Conservation (phyloP, 352 stramenopile genomes). For the Albugo laibachii region DNA sequence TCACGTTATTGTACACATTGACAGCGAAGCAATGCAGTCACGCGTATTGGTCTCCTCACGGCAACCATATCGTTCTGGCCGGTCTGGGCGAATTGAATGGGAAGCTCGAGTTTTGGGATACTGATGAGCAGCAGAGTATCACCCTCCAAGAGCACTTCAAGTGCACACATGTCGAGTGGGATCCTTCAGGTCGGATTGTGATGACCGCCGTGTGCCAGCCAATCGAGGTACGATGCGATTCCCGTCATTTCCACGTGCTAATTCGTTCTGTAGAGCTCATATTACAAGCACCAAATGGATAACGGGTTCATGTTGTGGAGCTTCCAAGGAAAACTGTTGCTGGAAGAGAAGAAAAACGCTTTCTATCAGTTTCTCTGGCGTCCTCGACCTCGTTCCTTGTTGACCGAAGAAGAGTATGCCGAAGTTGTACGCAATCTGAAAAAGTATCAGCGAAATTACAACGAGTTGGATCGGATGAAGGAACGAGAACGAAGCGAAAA, state of each 20-base stretch:
- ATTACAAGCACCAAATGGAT: conserved; percentile 97
- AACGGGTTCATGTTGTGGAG: conserved; percentile 97
- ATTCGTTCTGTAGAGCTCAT: conserved; percentile 31
- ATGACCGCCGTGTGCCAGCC: conserved; percentile 91
- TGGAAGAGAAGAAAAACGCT: conserved; percentile 90
- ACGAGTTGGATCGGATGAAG: conserved; percentile 71
- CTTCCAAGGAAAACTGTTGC: conserved; percentile 93
- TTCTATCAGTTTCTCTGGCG: conserved; percentile 91
- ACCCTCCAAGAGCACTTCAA: conserved; percentile 96
- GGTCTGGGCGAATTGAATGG: conserved; percentile 90
- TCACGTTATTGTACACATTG: conserved; percentile 90
- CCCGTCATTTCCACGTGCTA: neutral
- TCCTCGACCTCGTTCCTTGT: conserved; percentile 84
- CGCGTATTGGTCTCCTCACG: conserved; percentile 92
- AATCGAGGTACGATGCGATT: conserved; percentile 51
- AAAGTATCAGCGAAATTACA: conserved; percentile 89
- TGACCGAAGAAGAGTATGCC: conserved; percentile 84
- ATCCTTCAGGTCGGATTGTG: conserved; percentile 91
- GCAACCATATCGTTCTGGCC: conserved; percentile 88
- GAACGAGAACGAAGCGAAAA: conserved; percentile 49
- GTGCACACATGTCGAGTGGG: conserved; percentile 94
- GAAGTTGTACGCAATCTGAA: conserved; percentile 94
- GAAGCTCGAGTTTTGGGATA: conserved; percentile 95
- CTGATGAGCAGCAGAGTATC: conserved; percentile 87
- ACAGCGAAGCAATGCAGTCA: conserved; percentile 90